Conservation (phyloP, 2,329 filamentous ascomycete species). For the Fusarium paranaense region DNA sequence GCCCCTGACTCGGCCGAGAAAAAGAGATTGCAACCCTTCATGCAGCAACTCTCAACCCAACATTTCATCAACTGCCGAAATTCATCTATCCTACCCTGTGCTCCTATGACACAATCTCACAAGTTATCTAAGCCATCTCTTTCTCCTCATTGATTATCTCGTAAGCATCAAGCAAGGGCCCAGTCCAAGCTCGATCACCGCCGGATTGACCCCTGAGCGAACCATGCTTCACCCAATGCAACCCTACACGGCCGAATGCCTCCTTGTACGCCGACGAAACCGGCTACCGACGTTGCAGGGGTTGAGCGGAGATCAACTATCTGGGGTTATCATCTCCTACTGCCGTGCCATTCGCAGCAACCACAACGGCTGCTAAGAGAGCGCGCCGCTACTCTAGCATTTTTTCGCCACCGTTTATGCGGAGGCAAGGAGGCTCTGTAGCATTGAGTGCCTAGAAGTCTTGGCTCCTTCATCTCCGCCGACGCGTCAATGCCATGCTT, state of each 20-base stretch:
- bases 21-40: not conserved
- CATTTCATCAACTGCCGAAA: not conserved
- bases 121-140: not conserved
- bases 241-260: slow-evolving; percentile 1
- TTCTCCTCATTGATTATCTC: not conserved
- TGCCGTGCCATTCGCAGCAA: slow-evolving; percentile 1
- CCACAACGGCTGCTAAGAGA: not conserved
- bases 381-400: not conserved
- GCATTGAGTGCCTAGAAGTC: not conserved
- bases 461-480: not conserved
- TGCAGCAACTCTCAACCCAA: not conserved
- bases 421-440: not conserved
- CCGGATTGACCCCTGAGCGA: not conserved
- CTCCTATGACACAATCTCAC: not conserved
- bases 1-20: not conserved
- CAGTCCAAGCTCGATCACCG: not conserved
- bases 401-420: not conserved
- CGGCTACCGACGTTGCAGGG: not conserved
- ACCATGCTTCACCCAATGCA: not conserved
- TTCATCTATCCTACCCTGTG: not conserved
- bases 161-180: not conserved
- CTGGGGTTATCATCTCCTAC: slow-evolving; percentile 4
- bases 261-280: not conserved
- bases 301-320: not conserved
- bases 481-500: not conserved